Evolutionary conservation across 2,329 filamentous ascomycete genomes (phyloP), one percentile per base, ranked within the genome.

Genomic region (Gliomastix tumulicola): DNA sequence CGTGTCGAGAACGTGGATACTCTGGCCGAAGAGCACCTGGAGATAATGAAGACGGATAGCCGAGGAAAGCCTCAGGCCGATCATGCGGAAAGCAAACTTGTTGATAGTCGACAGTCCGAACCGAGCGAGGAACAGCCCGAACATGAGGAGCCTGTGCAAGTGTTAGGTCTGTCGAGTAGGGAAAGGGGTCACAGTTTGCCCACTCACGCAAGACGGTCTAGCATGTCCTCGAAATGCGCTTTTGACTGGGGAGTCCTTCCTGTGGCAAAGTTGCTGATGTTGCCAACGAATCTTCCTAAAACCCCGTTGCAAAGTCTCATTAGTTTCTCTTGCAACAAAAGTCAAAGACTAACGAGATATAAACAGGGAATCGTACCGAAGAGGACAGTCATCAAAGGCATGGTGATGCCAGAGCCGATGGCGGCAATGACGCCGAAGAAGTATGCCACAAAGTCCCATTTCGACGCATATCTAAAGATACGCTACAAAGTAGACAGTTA

Each of bases 51-150:
- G 66, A 20, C 84, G 68, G 34, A 82, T 67, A 13, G 68, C 73
- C 3, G 76, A 73, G 6, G 76, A 80, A 44, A 80, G 65, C 21
- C 76, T 68, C 39, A 80, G 74, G 18, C 76, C 76, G 41, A 79
- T 75, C 54, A 80, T 70, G 17, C 77, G 73, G 44, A 79, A 79
- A 25, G 64, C 62, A 47, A 79, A 75, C 68, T 74, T 76, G 44
- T 71, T 71, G 41, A 80, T 60, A 43, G 85, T 87, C 41, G 73
- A 75, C 28, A 84, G 60, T 15, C 62, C 50, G 45, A 84, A 79
- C 33, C 81, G 76, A 12, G 63, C 82, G 28, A 88, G 56, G 54
- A 88, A 88, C 7, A 88, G 63, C 38, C 77, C 76, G 37, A 88
- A 72, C 48, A 88, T 78, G 55, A 80, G 85, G 0, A 88, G 60